Conservation (phyloP, 2,329 filamentous ascomycete species). For the Calonectria leucothoes region DNA sequence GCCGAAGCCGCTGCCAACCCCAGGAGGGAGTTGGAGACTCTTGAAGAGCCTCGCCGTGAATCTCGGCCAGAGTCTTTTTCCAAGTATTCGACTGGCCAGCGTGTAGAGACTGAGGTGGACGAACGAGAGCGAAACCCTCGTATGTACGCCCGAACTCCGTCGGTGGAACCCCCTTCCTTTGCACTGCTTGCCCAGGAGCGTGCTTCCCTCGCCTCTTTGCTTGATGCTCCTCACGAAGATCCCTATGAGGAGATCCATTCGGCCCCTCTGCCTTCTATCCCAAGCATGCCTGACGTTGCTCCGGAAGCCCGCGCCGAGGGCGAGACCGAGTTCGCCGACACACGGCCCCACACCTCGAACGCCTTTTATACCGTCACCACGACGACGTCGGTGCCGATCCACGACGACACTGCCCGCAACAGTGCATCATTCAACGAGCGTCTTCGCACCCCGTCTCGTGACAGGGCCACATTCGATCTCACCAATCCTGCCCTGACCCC, state of each 20-base stretch:
- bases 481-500: slow-evolving; percentile 70
- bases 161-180: slow-evolving; percentile 70
- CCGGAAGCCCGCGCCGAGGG: slow-evolving; percentile 26
- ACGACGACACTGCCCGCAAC: slow-evolving; percentile 53
- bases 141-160: slow-evolving; percentile 69
- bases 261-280: slow-evolving; percentile 51
- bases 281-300: slow-evolving; percentile 46
- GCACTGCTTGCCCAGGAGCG: slow-evolving; percentile 65
- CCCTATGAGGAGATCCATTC: slow-evolving; percentile 45
- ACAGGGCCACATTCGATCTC: slow-evolving; percentile 60
- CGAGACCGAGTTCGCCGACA: slow-evolving; percentile 31
- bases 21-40: slow-evolving; percentile 6
- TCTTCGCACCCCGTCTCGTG: slow-evolving; percentile 57
- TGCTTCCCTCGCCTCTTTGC: slow-evolving; percentile 70
- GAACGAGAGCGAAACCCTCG: slow-evolving; percentile 49
- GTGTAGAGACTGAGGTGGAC: slow-evolving; percentile 39
- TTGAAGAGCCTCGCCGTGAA: slow-evolving; percentile 9
- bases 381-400: slow-evolving; percentile 64
- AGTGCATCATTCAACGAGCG: slow-evolving; percentile 58
- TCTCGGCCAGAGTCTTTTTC: slow-evolving; percentile 20
- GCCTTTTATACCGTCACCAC: slow-evolving; percentile 61
- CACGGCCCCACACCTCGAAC: slow-evolving; percentile 59
- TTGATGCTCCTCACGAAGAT: slow-evolving; percentile 62
- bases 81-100: background rate
- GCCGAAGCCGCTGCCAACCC: slow-evolving; percentile 28